A percentile compares a stretch with the other conserved stretches of the same genome.
phyloP scores from a whole-genome alignment of 2,329 filamentous ascomycete genomes.

The Tothia fuscella region DNA sequence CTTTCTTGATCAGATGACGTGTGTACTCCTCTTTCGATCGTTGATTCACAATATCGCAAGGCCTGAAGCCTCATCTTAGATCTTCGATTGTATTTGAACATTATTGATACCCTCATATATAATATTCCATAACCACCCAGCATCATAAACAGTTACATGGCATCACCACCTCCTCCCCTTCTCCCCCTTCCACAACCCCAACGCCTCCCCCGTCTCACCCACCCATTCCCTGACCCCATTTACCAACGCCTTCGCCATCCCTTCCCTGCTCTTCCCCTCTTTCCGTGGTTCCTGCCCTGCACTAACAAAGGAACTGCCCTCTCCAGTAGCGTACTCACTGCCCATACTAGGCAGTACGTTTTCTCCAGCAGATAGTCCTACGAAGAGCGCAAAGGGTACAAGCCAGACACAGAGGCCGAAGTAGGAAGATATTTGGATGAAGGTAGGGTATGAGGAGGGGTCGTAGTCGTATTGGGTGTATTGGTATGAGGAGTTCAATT shows the following conservation, averaged over 20 bases:
- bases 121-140: too few relatives aligned
- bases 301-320: conserved; percentile 37
- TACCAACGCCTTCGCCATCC: conserved; percentile 47
- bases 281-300: conserved; percentile 28
- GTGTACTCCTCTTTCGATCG: too few relatives aligned
- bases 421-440: conserved; percentile 90
- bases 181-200: conserved; percentile 35
- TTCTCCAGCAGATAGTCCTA: conserved; percentile 85
- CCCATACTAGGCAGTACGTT: conserved; percentile 92
- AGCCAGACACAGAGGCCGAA: conserved; percentile 97
- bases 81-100: too few relatives aligned
- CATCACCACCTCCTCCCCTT: conserved; percentile 2
- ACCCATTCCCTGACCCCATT: conserved; percentile 53
- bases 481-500: conserved; percentile 36
- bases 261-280: conserved; percentile 26
- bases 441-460: conserved; percentile 54
- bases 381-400: conserved; percentile 88
- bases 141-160: too few relatives aligned
- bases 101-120: too few relatives aligned
- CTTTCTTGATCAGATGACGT: too few relatives aligned
- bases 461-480: conserved; percentile 50
- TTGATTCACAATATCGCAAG: too few relatives aligned
- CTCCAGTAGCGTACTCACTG: conserved; percentile 55
- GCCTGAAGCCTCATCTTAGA: too few relatives aligned
- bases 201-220: conserved; percentile 45